Percentiles rank a stretch among this genome's conserved stretches.
Conservation (phyloP, 129 eudicot genomes). For the Centaurea solstitialis region DNA sequence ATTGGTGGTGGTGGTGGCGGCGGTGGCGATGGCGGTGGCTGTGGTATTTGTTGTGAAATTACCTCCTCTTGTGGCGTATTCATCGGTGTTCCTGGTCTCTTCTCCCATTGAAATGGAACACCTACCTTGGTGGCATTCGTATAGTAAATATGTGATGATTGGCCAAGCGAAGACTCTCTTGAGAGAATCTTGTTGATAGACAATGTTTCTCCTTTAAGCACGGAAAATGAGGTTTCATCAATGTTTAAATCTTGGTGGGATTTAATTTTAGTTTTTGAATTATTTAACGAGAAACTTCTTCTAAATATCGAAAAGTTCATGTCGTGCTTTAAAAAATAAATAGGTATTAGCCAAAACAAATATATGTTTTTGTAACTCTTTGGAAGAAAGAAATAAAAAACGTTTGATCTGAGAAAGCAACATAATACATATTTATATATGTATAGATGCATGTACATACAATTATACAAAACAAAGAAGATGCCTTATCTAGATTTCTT, state of each 20-base stretch:
- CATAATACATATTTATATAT: neutral
- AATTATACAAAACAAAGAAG: constrained; percentile 11
- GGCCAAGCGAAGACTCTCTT: constrained; percentile 49
- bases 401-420: neutral
- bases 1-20: constrained; percentile 57
- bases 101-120: constrained; percentile 82
- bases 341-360: neutral
- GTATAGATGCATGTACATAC: constrained; percentile 4
- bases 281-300: constrained; percentile 31
- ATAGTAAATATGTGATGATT: constrained; percentile 60
- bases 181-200: constrained; percentile 46
- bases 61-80: constrained; percentile 39
- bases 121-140: constrained; percentile 41
- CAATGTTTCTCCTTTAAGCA: constrained; percentile 37
- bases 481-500: constrained; percentile 17
- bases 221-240: constrained; percentile 25
- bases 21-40: too few species aligned
- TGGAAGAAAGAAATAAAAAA: neutral
- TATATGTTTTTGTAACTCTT: neutral
- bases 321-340: neutral
- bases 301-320: constrained; percentile 12
- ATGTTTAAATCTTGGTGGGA: constrained; percentile 24
- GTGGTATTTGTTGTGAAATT: constrained; percentile 25
- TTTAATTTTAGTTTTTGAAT: constrained; percentile 27
- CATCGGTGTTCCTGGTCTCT: constrained; percentile 69